phyloP scores from a whole-genome alignment of 345 rosid species.

The Salix dunnii region DNA sequence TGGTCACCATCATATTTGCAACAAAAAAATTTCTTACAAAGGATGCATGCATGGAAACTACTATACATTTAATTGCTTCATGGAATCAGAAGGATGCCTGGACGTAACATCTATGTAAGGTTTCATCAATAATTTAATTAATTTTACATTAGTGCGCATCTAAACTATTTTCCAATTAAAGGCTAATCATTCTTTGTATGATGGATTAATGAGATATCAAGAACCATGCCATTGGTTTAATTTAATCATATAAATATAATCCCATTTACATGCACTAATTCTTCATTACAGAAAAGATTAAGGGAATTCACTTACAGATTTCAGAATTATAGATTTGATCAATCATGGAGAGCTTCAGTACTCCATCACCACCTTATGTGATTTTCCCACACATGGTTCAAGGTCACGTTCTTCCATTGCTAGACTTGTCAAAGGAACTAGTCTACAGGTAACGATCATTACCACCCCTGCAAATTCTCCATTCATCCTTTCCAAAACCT shows the following conservation, averaged over 20 bases:
- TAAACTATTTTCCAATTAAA: too few relatives aligned
- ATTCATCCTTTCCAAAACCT: background rate
- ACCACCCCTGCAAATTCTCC: background rate
- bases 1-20: too few relatives aligned
- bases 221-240: background rate
- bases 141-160: background rate
- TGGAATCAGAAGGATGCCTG: too few relatives aligned
- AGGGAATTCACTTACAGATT: background rate
- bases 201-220: background rate
- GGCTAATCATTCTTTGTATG: background rate
- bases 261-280: background rate
- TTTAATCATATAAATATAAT: background rate
- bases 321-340: background rate
- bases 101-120: too few relatives aligned
- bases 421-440: background rate
- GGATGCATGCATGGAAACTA: background rate
- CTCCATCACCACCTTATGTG: background rate
- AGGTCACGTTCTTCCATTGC: slow-evolving; percentile 4
- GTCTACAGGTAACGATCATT: background rate
- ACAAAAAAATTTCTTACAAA: too few relatives aligned
- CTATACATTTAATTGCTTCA: too few relatives aligned
- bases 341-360: background rate
- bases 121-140: background rate
- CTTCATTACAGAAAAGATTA: background rate
- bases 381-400: slow-evolving; percentile 13